These are phyloP conservation scores for Tranzscheliella williamsii DNA, from an alignment of 1,284 basidiomycete genomes.

Conservation along the genomic window DNA sequence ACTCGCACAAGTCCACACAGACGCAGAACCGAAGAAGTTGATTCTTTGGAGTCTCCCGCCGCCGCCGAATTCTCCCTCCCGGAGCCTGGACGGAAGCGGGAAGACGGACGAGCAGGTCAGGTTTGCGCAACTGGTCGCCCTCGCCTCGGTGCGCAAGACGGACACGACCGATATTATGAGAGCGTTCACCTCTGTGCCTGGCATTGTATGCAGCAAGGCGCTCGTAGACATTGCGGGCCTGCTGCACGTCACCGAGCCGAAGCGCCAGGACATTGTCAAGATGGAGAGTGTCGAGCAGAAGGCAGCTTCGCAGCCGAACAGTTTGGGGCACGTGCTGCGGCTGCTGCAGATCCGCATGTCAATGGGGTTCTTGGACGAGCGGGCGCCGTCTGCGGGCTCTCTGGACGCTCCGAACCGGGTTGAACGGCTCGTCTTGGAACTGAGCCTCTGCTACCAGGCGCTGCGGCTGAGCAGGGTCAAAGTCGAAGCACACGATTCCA, in stretches of 20 bases:
- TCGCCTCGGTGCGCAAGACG: not conserved
- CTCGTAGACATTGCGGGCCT: not conserved
- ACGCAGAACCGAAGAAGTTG: conserved; percentile 1
- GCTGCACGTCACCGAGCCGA: not conserved
- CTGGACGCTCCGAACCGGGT: not conserved
- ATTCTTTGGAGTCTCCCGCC: conserved; percentile 22
- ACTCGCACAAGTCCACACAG: not conserved
- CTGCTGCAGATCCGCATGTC: conserved; percentile 35
- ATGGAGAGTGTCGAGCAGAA: not conserved
- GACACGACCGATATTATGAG: not conserved
- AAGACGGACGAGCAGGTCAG: not conserved
- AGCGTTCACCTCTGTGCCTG: not conserved
- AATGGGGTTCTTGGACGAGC: conserved; percentile 1
- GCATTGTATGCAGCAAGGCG: not conserved
- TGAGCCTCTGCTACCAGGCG: conserved; percentile 20
- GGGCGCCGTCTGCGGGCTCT: not conserved
- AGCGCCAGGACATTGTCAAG: not conserved
- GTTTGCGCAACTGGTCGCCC: not conserved
- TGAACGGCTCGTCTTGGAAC: conserved; percentile 18
- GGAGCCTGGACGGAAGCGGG: not conserved
- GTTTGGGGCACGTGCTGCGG: conserved; percentile 22
- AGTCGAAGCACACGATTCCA: conserved; percentile 2
- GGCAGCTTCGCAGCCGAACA: conserved; percentile 1
- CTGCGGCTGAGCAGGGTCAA: conserved; percentile 16
- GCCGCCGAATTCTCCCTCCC: too few species aligned